Evolutionary conservation across 768 basidiomycete genomes (phyloP).

Genomic region (Hemileccinum rubropunctum): DNA sequence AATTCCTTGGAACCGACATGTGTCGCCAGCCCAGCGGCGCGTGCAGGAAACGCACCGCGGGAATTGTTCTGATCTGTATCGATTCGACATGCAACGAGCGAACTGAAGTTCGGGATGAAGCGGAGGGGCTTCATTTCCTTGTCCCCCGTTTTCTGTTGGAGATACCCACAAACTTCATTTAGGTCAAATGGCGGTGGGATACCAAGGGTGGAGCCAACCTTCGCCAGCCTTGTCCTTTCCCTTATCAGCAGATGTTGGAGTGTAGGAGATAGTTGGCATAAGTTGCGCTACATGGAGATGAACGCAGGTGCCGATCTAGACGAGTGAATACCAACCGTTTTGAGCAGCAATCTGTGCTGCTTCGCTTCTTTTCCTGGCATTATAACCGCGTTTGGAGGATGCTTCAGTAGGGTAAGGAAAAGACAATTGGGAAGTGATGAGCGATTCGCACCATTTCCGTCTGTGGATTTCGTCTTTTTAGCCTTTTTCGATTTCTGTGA

Average conservation of each 20-base stretch:
- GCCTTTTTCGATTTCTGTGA: slow-evolving; percentile 48
- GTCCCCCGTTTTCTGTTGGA: slow-evolving; percentile 27
- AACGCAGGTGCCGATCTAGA: slow-evolving; percentile 11
- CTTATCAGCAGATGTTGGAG: slow-evolving; percentile 36
- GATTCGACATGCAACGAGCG: slow-evolving; percentile 81
- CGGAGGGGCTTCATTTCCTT: slow-evolving; percentile 30
- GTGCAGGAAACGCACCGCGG: slow-evolving; percentile 83
- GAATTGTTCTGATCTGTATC: slow-evolving; percentile 69
- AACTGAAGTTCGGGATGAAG: slow-evolving; percentile 69
- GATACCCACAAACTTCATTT: slow-evolving; percentile 31
- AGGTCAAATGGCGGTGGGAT: slow-evolving; percentile 1
- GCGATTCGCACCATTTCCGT: slow-evolving; percentile 30
- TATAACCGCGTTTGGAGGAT: slow-evolving; percentile 64
- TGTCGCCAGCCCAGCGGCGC: slow-evolving; percentile 84
- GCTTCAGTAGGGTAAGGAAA: slow-evolving; percentile 21
- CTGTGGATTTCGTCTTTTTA: slow-evolving; percentile 38
- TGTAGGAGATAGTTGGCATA: slow-evolving; percentile 44
- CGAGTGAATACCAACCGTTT: slow-evolving; percentile 45
- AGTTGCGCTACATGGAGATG: slow-evolving; percentile 38
- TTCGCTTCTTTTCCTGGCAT: slow-evolving; percentile 69
- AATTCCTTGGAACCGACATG: slow-evolving; percentile 84
- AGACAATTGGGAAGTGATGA: slow-evolving; percentile 3
- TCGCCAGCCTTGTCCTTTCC: slow-evolving; percentile 45
- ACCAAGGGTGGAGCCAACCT: slow-evolving; percentile 28
- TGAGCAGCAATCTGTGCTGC: slow-evolving; percentile 63